These are phyloP conservation scores for Hanseniaspora singularis DNA, from an alignment of 805 yeast species.

Conservation along the genomic window DNA sequence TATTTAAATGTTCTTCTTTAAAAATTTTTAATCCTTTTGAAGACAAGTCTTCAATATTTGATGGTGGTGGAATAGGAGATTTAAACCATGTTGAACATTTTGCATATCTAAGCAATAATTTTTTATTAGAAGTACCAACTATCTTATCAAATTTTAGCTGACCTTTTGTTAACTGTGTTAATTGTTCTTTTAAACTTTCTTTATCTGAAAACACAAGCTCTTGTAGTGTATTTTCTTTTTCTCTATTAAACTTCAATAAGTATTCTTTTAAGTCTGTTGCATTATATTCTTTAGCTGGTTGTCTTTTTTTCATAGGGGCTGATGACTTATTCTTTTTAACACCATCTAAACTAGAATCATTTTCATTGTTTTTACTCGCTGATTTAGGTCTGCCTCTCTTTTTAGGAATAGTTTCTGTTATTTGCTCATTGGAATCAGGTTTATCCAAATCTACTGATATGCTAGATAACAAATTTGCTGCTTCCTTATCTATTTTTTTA, in stretches of 20 bases:
- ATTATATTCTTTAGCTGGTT: background rate
- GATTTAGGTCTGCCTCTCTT: conserved; percentile 17
- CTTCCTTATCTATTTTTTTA: no score
- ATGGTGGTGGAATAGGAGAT: conserved; percentile 27
- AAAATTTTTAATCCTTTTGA: no score
- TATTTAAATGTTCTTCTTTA: no score
- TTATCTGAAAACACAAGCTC: background rate
- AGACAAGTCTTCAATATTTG: no score
- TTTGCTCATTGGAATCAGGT: background rate
- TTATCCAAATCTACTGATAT: no score
- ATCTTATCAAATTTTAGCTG: conserved; percentile 30
- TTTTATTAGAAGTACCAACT: conserved; percentile 39
- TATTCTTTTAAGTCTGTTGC: background rate
- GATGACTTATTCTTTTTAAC: background rate
- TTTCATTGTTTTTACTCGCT: conserved; percentile 15
- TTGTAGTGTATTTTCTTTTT: conserved; percentile 12
- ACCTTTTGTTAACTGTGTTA: background rate
- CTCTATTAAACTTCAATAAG: background rate
- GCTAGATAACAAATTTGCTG: no score
- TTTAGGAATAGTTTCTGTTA: conserved; percentile 16
- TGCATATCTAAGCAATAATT: conserved; percentile 33
- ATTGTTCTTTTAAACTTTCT: conserved; percentile 2
- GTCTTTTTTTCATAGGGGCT: conserved; percentile 2
- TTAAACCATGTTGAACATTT: conserved; percentile 21
- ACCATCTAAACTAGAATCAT: conserved; percentile 17